These are phyloP conservation scores for Pythium vanterpoolii DNA, from an alignment of 352 stramenopile genomes.

Conservation along the genomic window DNA sequence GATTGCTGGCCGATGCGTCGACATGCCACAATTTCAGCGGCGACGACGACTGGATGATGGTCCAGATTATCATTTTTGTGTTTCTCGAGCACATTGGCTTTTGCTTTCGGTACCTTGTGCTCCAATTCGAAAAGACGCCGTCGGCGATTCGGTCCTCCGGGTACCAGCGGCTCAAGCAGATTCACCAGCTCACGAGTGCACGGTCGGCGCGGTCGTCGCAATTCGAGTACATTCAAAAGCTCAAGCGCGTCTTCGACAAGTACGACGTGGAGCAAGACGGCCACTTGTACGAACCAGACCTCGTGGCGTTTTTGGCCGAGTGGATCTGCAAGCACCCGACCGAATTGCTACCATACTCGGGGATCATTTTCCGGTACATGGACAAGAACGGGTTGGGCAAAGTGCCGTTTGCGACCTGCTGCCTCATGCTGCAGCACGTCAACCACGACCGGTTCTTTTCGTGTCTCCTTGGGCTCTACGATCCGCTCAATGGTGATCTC, in stretches of 20 bases:
- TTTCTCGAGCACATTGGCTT: slow-evolving; percentile 80
- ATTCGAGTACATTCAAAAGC: slow-evolving; percentile 81
- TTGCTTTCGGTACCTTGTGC: slow-evolving; percentile 80
- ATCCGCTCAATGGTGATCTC: slow-evolving; percentile 63
- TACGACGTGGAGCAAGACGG: slow-evolving; percentile 65
- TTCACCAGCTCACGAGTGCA: slow-evolving; percentile 65
- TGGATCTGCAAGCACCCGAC: slow-evolving; percentile 84
- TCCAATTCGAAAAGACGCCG: slow-evolving; percentile 75
- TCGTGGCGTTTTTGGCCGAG: slow-evolving; percentile 72
- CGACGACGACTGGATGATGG: slow-evolving; percentile 55
- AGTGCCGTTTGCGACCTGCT: slow-evolving; percentile 81
- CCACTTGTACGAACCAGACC: slow-evolving; percentile 61
- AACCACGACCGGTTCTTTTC: slow-evolving; percentile 89
- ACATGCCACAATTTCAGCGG: slow-evolving; percentile 45
- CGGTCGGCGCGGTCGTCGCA: slow-evolving; percentile 55
- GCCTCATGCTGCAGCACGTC: slow-evolving; percentile 85
- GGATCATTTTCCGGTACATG: slow-evolving; percentile 87
- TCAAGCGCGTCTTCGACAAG: slow-evolving; percentile 79
- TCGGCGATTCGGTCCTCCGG: slow-evolving; percentile 67
- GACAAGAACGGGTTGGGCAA: slow-evolving; percentile 81
- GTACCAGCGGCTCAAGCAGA: slow-evolving; percentile 77
- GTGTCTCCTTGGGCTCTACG: slow-evolving; percentile 78
- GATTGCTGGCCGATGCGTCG: slow-evolving; percentile 29
- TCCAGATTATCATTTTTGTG: slow-evolving; percentile 81
- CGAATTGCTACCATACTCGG: slow-evolving; percentile 70